Base-by-base conservation (phyloP, 306 rosid genomes). In the Pterocarpus santalinus region DNA sequence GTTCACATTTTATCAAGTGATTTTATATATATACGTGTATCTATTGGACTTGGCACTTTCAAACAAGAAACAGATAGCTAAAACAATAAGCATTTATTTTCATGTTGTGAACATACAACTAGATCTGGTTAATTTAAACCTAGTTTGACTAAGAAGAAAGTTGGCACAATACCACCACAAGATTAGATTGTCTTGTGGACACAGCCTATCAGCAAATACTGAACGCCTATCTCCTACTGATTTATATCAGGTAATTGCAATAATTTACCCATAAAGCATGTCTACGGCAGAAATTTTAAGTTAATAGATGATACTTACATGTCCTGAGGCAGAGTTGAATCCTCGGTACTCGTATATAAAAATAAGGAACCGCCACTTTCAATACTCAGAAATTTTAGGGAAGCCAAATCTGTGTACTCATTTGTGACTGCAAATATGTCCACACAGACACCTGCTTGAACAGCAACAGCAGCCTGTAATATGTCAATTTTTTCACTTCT, bases 391-490 rank as follows among this genome's bases (percentile, higher is more conserved):
- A 95, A 93, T 86, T 93, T 95, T 56, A 95, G 83, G 79, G 99
- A 93, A 8, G 99, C 97, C 93, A 95, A 88, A 82, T 95, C 98
- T 32, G 99, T 95, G 73, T 95, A 93, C 87, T 95, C 99, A 81
- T 95, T 91, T 75, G 97, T 95, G 68, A 95, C 97, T 28, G 99
- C 97, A 89, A 95, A 93, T 87, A 93, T 90, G 85, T 95, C 97
- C 69, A 93, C 98, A 44, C 99, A 95, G 82, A 93, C 97, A 78
- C 99, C 99, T 78, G 95, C 93, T 93, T 95, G 99, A 87, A 90
- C 97, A 86, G 98, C 98, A 56, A 95, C 90, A 72, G 94, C 90
- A 86, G 96, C 99, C 99, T 95, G 92, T 78, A 93, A 82, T 46
- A 72, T 72, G 83, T 83, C 78, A 87, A 86, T 58, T 47, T 88